Evolutionary conservation across 2,329 filamentous ascomycete species (phyloP), one percentile per base, ranked within the genome.

Genomic region (Tolypocladium album): DNA sequence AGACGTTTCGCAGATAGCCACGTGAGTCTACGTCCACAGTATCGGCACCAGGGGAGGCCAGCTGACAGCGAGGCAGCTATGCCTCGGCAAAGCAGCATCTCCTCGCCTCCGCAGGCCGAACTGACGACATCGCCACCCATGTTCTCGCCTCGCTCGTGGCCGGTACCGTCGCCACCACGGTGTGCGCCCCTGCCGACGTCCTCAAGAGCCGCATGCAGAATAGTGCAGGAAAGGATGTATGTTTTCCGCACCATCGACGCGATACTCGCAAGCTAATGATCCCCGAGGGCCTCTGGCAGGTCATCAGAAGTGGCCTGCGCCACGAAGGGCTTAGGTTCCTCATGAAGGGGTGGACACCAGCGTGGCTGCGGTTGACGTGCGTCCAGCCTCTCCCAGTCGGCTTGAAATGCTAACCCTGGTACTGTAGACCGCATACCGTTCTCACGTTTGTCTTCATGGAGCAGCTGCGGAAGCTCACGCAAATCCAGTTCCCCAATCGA

Each of bases 381-480:
- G 72, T 57, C 45, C 76, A 8, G 45, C 22, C 45, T 50, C 45
- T 31, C 24, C 24, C 13, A 7, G 6, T 50, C 45, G 7, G 6
- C 24, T 7, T 50, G 1, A 22, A 50, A 22, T n/a, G 45, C 24
- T 31, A 31, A 50, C 24, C 12, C 13, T 20, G 22, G 45, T 50
- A 4, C 13, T 9, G 24, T 2, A 40, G 76, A 15, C 43, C 76
- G 0, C 75, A 78, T 55, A 78, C 76, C 1, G 70, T 78, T n/a
- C 66, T 78, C 59, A 78, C 75, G 0, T 78, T 78, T 63, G 71
- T 78, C 0, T 77, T 78, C 59, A 78, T 78, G 71, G 75, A 78
- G 63, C 73, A 78, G 64, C 66, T 78, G 43, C 67, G 74, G 58
- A 65, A 70, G n/a, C 59, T 77, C 47, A 70, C 68, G 9, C 59